Percentiles rank a stretch among this genome's conserved stretches.
These are phyloP conservation scores for Aspergillus heteromorphus DNA, from an alignment of 495 filamentous ascomycete species.

Conservation along the genomic window DNA sequence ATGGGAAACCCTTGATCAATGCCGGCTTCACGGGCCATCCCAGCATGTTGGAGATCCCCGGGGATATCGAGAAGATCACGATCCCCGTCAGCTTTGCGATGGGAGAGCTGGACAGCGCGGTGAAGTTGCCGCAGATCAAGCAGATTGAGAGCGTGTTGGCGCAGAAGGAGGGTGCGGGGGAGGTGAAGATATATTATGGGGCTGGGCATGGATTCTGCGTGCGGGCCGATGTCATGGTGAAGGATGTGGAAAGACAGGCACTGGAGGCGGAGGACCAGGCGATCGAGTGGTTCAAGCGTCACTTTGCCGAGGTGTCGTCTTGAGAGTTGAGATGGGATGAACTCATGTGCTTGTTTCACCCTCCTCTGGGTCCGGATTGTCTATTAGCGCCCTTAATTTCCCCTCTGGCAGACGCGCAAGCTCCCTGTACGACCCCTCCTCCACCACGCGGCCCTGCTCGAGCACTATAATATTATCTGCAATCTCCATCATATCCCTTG, in stretches of 20 bases:
- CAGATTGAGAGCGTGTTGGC: constrained; percentile 33
- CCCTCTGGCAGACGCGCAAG: constrained; percentile 38
- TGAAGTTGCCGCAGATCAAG: constrained; percentile 9
- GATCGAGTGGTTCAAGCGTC: constrained; percentile 48
- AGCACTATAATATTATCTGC: constrained; percentile 67
- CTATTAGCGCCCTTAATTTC: constrained; percentile 33
- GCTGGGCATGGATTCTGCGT: constrained; percentile 60
- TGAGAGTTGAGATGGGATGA: neutral
- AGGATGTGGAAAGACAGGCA: constrained; percentile 37
- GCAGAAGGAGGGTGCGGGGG: constrained; percentile 26
- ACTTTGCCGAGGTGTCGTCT: constrained; percentile 10
- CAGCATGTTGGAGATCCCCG: constrained; percentile 43
- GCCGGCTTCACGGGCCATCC: constrained; percentile 54
- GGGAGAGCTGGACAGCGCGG: constrained; percentile 43
- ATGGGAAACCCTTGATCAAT: constrained; percentile 40
- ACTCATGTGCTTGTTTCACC: neutral
- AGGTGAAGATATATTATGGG: constrained; percentile 50
- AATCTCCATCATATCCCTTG: constrained; percentile 74
- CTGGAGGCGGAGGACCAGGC: constrained; percentile 48
- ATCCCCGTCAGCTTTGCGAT: constrained; percentile 52
- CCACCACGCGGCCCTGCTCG: constrained; percentile 61
- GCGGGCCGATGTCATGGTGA: constrained; percentile 38
- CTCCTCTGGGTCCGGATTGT: constrained; percentile 6
- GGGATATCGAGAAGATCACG: constrained; percentile 47
- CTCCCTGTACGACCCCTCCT: constrained; percentile 56